These are phyloP conservation scores for Wickerhamomyces queroliae DNA, from an alignment of 805 yeast genomes.

Conservation along the genomic window DNA sequence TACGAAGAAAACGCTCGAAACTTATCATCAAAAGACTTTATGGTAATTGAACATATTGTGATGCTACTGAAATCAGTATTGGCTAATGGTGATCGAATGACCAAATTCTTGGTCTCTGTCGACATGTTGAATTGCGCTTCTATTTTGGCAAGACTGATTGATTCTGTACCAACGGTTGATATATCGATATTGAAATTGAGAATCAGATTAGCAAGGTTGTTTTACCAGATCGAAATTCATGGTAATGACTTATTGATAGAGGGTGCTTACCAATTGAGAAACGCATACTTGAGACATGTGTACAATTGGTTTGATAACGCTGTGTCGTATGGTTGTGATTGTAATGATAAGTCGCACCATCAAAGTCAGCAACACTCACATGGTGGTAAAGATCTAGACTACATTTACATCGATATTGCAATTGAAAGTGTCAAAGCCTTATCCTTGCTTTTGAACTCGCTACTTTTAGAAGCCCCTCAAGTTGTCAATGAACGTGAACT, in stretches of 20 bases:
- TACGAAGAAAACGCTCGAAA: slow-evolving; percentile 18
- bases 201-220: slow-evolving; percentile 37
- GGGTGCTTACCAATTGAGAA: slow-evolving; percentile 44
- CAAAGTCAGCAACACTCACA: slow-evolving; percentile 13
- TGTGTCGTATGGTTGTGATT: slow-evolving; percentile 33
- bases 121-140: slow-evolving; percentile 23
- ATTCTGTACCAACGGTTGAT: slow-evolving; percentile 6
- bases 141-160: slow-evolving; percentile 13
- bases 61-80: slow-evolving; percentile 37
- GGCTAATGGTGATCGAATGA: slow-evolving; percentile 26
- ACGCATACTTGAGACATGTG: slow-evolving; percentile 37
- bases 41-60: slow-evolving; percentile 43
- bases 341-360: slow-evolving; percentile 10
- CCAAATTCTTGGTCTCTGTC: slow-evolving; percentile 27
- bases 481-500: slow-evolving; percentile 48
- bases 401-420: slow-evolving; percentile 52
- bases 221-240: slow-evolving; percentile 29
- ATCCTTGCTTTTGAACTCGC: slow-evolving; percentile 45
- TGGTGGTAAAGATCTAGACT: slow-evolving; percentile 36
- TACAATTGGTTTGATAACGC: slow-evolving; percentile 53
- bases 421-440: slow-evolving; percentile 58
- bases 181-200: slow-evolving; percentile 27
- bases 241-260: slow-evolving; percentile 28
- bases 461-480: slow-evolving; percentile 55
- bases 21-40: slow-evolving; percentile 24